These are phyloP conservation scores for Rubus parviflorus DNA, from an alignment of 306 rosid genomes.

Conservation along the genomic window DNA sequence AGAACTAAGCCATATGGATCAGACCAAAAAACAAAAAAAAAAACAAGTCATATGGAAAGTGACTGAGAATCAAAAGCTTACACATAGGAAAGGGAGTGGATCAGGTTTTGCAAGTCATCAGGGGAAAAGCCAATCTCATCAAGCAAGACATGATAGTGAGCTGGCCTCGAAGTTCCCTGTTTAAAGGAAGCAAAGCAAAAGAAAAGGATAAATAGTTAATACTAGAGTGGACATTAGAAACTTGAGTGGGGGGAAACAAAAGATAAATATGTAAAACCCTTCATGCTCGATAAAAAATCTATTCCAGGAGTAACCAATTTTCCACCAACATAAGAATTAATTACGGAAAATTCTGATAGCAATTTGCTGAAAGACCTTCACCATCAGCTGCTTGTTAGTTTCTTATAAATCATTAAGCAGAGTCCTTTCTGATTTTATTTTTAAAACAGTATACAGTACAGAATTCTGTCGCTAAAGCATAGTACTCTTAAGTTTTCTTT, in stretches of 20 bases:
- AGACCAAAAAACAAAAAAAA: too few species aligned
- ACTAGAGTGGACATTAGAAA: conserved; percentile 3
- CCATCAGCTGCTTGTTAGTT: background rate
- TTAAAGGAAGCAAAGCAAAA: conserved; percentile 19
- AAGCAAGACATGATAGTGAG: conserved; percentile 77
- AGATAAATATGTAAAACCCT: background rate
- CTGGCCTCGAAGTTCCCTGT: conserved; percentile 91
- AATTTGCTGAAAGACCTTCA: background rate
- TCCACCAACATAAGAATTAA: background rate
- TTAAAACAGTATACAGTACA: background rate
- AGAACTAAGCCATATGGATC: background rate
- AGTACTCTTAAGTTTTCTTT: background rate
- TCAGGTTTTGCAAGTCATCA: conserved; percentile 73
- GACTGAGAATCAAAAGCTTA: conserved; percentile 41
- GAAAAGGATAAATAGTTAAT: conserved; percentile 1
- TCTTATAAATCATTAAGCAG: background rate
- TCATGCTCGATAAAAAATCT: background rate
- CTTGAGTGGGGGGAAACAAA: background rate
- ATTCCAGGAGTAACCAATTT: background rate
- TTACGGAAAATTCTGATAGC: background rate
- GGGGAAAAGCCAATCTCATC: conserved; percentile 94
- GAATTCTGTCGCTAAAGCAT: background rate
- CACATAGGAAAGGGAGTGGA: conserved; percentile 77
- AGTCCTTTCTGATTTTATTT: background rate
- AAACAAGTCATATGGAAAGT: conserved; percentile 4